Evolutionary conservation across 2,329 filamentous ascomycete species (phyloP).

Genomic region (Coccinonectria pachysandricola): DNA sequence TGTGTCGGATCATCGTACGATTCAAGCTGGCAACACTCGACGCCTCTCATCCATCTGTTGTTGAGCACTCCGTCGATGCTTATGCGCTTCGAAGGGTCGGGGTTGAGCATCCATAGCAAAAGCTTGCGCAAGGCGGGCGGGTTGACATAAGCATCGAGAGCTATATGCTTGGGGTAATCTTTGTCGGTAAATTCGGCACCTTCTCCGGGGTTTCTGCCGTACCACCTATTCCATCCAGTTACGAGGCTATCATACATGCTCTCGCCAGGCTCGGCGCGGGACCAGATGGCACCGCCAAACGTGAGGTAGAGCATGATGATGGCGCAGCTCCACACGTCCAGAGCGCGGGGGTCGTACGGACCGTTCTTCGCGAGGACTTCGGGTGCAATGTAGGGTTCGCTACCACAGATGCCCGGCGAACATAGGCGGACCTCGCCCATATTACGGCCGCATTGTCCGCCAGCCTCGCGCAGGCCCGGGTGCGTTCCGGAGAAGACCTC

Average conservation of each 20-base stretch:
- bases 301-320: slow-evolving; percentile 73
- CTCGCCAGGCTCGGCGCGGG: slow-evolving; percentile 48
- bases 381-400: slow-evolving; percentile 76
- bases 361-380: slow-evolving; percentile 64
- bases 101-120: slow-evolving; percentile 73
- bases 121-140: slow-evolving; percentile 60
- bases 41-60: slow-evolving; percentile 61
- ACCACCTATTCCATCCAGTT: slow-evolving; percentile 59
- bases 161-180: slow-evolving; percentile 54
- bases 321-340: slow-evolving; percentile 81
- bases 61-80: slow-evolving; percentile 58
- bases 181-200: slow-evolving; percentile 37
- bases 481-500: slow-evolving; percentile 78
- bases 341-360: slow-evolving; percentile 60
- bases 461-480: slow-evolving; percentile 63
- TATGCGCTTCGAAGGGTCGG: slow-evolving; percentile 60
- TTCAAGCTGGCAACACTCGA: slow-evolving; percentile 72
- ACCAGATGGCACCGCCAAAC: slow-evolving; percentile 65
- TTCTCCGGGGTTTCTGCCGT: slow-evolving; percentile 38
- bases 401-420: slow-evolving; percentile 72
- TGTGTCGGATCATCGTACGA: slow-evolving; percentile 54
- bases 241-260: slow-evolving; percentile 55
- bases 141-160: slow-evolving; percentile 55
- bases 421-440: slow-evolving; percentile 65
- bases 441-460: slow-evolving; percentile 61